phyloP scores from a whole-genome alignment of 2,329 filamentous ascomycete species.

The Xylaria sp. region DNA sequence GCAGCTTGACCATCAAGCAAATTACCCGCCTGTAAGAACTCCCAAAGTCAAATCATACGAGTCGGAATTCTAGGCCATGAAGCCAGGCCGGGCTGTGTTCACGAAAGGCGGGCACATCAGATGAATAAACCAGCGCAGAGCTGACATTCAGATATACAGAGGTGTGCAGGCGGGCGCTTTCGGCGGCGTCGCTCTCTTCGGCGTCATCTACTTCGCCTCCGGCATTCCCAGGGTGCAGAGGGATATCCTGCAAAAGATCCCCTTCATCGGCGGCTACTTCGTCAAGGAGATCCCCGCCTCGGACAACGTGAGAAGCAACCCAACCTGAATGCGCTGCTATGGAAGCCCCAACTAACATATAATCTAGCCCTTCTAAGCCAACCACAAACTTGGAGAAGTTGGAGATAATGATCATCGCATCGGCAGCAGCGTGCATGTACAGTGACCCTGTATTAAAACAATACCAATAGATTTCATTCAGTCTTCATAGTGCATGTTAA shows the following conservation, averaged over 20 bases:
- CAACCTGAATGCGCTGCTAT: not conserved
- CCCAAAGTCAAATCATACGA: not conserved
- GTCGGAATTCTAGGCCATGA: not conserved
- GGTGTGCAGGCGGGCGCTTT: constrained; percentile 64
- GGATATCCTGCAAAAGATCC: constrained; percentile 71
- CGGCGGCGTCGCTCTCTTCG: constrained; percentile 67
- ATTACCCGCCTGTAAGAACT: constrained; percentile 63
- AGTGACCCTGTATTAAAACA: constrained; percentile 46
- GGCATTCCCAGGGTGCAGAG: constrained; percentile 70
- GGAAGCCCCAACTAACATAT: constrained; percentile 27
- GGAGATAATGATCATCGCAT: constrained; percentile 36
- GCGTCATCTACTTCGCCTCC: constrained; percentile 69
- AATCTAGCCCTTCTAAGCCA: constrained; percentile 46
- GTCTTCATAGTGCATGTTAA: constrained; percentile 23
- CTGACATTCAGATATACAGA: constrained; percentile 51
- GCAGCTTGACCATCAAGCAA: constrained; percentile 63
- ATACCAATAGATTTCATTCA: constrained; percentile 47
- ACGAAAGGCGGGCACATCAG: not conserved
- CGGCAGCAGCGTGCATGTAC: constrained; percentile 43
- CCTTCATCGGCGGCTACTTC: constrained; percentile 63
- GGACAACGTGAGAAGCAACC: constrained; percentile 66
- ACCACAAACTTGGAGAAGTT: constrained; percentile 18
- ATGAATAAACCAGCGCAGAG: not conserved
- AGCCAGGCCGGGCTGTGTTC: not conserved
- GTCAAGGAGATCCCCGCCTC: constrained; percentile 66